These are phyloP conservation scores for Sicyos edulis DNA, from an alignment of 306 rosid species.

Conservation along the genomic window DNA sequence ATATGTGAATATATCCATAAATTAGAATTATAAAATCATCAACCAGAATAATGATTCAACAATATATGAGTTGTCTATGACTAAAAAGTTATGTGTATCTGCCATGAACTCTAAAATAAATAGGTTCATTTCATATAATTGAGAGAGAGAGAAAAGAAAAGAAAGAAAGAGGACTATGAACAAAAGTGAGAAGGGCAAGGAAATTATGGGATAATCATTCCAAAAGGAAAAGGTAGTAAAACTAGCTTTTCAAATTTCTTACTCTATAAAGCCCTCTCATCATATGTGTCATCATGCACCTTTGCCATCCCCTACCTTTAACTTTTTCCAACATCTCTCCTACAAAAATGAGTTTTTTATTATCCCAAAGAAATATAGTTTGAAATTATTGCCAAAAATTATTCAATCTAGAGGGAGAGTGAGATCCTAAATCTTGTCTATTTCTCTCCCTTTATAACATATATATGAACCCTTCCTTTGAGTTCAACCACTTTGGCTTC, in stretches of 20 bases:
- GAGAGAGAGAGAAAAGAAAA: background rate
- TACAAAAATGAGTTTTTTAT: conserved; percentile 36
- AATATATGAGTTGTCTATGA: too few relatives aligned
- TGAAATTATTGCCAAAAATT: conserved; percentile 13
- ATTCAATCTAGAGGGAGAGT: conserved; percentile 24
- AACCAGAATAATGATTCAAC: too few relatives aligned
- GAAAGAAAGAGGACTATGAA: background rate
- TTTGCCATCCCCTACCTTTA: conserved; percentile 35
- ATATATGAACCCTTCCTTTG: conserved; percentile 5
- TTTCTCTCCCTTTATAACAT: background rate
- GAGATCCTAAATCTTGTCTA: conserved; percentile 13
- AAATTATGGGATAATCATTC: conserved; percentile 93
- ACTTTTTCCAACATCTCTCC: conserved; percentile 70
- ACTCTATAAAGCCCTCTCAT: conserved; percentile 40
- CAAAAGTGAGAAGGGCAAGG: conserved; percentile 35
- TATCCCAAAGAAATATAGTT: conserved; percentile 47
- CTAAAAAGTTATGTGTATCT: too few relatives aligned
- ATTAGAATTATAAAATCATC: too few relatives aligned
- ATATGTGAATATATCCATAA: too few relatives aligned
- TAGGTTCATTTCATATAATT: background rate
- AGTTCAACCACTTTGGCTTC: conserved; percentile 22
- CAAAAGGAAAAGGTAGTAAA: conserved; percentile 40
- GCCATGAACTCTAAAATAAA: too few relatives aligned
- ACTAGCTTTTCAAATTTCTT: conserved; percentile 43
- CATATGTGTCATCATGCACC: conserved; percentile 87